Conservation (phyloP, 768 basidiomycete species). For the Gloeophyllum trabeum region DNA sequence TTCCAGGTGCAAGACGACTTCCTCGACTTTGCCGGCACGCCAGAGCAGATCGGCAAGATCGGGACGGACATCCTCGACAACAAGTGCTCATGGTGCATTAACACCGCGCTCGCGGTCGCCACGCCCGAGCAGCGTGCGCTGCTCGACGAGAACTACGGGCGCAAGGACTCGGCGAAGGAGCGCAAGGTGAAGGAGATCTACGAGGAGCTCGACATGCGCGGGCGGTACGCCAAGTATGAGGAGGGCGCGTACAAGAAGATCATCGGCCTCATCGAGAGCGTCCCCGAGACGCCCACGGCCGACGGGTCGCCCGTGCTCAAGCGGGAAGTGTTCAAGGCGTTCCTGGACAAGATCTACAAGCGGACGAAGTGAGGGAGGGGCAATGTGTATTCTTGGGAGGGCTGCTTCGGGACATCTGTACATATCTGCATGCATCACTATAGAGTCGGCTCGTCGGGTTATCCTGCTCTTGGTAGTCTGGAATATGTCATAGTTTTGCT, state of each 20-base stretch:
- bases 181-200: constrained; percentile 60
- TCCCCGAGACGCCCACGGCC: constrained; percentile 43
- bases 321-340: constrained; percentile 69
- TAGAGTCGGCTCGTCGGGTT: too few relatives aligned
- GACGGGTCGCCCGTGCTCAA: constrained; percentile 29
- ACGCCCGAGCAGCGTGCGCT: constrained; percentile 43
- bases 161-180: constrained; percentile 44
- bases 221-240: constrained; percentile 72
- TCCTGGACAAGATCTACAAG: constrained; percentile 81
- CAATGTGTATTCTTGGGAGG: too few relatives aligned
- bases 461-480: too few relatives aligned
- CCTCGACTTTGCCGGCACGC: constrained; percentile 84
- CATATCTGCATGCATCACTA: too few relatives aligned
- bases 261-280: constrained; percentile 54
- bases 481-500: too few relatives aligned
- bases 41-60: constrained; percentile 90
- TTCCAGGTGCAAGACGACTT: constrained; percentile 99
- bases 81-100: constrained; percentile 97
- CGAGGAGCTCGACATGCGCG: constrained; percentile 53
- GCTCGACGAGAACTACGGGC: constrained; percentile 60
- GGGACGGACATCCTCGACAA: constrained; percentile 98
- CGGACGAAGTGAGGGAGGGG: constrained; percentile 28
- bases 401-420: too few relatives aligned
- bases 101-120: constrained; percentile 61
- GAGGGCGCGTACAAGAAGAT: constrained; percentile 56